These are phyloP conservation scores for Corymbia citriodora DNA, from an alignment of 441 rosid species.

Conservation along the genomic window DNA sequence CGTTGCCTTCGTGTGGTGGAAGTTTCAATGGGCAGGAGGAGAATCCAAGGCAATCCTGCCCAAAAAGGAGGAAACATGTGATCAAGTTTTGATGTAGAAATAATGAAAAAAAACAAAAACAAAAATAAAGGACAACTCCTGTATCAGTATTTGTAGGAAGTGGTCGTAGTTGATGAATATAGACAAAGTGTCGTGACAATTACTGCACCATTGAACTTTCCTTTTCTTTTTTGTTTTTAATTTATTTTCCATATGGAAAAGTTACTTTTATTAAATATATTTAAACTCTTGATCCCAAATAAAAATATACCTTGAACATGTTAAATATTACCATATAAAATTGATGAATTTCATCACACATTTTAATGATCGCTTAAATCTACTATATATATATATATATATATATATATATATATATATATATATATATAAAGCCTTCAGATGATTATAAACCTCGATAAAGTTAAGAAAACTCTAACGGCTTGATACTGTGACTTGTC, in stretches of 20 bases:
- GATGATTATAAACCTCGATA: too few species aligned
- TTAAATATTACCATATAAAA: background rate
- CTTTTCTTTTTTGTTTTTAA: too few species aligned
- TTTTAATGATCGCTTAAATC: background rate
- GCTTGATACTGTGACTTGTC: background rate
- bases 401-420: too few species aligned
- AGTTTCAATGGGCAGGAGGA: background rate
- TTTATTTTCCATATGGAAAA: too few species aligned
- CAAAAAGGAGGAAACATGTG: too few species aligned
- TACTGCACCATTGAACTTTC: background rate
- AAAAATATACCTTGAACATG: background rate
- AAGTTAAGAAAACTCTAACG: background rate
- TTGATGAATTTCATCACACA: background rate
- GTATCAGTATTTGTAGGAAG: rapidly evolving
- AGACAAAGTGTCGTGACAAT: too few species aligned
- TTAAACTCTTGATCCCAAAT: too few species aligned
- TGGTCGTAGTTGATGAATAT: background rate
- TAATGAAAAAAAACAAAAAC: background rate
- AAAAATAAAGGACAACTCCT: too few species aligned
- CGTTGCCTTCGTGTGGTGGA: background rate
- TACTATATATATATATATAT: background rate
- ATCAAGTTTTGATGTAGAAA: background rate
- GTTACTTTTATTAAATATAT: too few species aligned
- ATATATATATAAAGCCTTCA: too few species aligned
- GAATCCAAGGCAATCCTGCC: background rate